Conservation (phyloP, 129 eudicot species). For the Helianthus tuberosus region DNA sequence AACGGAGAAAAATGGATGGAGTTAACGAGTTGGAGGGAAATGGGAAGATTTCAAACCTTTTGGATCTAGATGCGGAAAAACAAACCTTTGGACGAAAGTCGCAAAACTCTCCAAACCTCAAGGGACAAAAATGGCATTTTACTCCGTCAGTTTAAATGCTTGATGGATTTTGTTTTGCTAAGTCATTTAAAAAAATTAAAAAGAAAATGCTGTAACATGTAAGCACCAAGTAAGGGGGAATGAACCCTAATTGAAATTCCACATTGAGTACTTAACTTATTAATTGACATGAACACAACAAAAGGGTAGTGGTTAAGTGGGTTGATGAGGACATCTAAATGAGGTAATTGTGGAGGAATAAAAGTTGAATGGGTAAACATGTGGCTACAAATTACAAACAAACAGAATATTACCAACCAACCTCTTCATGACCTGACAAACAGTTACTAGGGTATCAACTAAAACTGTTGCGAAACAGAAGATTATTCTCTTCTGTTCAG, state of each 20-base stretch:
- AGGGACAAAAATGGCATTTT: no score
- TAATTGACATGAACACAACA: slow-evolving; percentile 2
- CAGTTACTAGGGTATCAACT: background rate
- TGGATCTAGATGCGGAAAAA: no score
- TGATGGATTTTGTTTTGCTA: background rate
- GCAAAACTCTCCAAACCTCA: no score
- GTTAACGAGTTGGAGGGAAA: no score
- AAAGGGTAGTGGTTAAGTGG: slow-evolving; percentile 16
- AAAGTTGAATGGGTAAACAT: slow-evolving; percentile 7
- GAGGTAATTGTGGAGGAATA: slow-evolving; percentile 10
- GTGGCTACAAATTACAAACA: slow-evolving; percentile 5
- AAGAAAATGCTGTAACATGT: background rate
- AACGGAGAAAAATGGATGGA: no score
- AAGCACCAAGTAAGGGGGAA: background rate
- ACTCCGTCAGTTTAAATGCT: background rate
- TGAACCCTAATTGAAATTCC: slow-evolving; percentile 7
- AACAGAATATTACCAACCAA: background rate
- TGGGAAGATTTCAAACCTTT: no score
- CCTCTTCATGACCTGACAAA: background rate
- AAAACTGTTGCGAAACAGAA: background rate
- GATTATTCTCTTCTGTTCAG: background rate
- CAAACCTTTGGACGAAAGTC: no score
- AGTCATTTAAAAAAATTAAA: background rate
- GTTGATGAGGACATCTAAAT: background rate
- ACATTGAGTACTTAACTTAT: background rate